Evolutionary conservation across 2,329 filamentous ascomycete species (phyloP).

Genomic region (Graphilbum fragrans): DNA sequence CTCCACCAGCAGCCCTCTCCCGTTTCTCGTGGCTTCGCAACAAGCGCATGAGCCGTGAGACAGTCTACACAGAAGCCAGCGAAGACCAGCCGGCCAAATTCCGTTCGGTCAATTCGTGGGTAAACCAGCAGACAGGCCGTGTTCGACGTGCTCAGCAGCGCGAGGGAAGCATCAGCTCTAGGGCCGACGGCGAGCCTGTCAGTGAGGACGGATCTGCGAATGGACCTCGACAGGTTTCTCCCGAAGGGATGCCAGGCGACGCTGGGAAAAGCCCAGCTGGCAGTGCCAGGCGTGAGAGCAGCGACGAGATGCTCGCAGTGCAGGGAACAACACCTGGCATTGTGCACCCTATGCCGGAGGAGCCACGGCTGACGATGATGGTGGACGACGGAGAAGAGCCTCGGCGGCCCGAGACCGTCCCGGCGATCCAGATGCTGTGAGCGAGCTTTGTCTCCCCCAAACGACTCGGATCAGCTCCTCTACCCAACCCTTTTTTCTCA

Average conservation of each 20-base stretch:
- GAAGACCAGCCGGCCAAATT: conserved; percentile 44
- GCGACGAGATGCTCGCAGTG: not conserved
- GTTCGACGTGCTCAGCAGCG: conserved; percentile 34
- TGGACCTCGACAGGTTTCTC: too few relatives aligned
- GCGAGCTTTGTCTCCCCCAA: not conserved
- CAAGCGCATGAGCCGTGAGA: conserved; percentile 25
- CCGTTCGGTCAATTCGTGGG: conserved; percentile 49
- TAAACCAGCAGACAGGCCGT: conserved; percentile 48
- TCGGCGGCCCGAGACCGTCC: conserved; percentile 23
- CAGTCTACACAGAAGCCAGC: conserved; percentile 38
- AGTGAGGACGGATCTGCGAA: not conserved
- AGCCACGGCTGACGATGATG: conserved; percentile 37
- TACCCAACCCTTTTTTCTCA: not conserved
- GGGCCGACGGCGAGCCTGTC: not conserved
- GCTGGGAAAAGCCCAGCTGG: not conserved
- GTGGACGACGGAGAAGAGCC: conserved; percentile 36
- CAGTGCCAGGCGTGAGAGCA: not conserved
- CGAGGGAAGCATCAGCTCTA: conserved; percentile 4
- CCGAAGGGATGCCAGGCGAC: too few relatives aligned
- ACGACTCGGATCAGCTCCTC: too few relatives aligned
- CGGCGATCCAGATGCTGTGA: conserved; percentile 1
- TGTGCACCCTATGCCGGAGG: conserved; percentile 23
- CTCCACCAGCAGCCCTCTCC: conserved; percentile 8
- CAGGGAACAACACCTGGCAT: conserved; percentile 8
- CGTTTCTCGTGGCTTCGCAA: conserved; percentile 8